phyloP scores from a whole-genome alignment of 2,329 filamentous ascomycete genomes.

The Exserohilum rostratum region DNA sequence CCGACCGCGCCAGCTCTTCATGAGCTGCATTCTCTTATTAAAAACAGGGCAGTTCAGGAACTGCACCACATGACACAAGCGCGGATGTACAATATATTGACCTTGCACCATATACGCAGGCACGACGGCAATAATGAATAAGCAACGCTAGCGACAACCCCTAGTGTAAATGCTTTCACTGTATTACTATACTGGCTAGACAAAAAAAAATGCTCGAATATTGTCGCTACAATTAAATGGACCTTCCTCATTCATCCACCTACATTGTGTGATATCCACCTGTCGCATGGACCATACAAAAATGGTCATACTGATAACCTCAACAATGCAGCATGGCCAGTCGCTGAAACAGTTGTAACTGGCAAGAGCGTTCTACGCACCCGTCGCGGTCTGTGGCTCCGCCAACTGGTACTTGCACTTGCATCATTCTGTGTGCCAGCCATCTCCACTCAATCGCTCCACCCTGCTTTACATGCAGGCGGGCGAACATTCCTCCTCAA shows the following conservation, averaged over 20 bases:
- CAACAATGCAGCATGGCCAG: constrained; percentile 4
- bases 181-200: constrained; percentile 18
- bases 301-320: constrained; percentile 2
- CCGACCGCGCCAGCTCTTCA: constrained; percentile 1
- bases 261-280: constrained; percentile 13
- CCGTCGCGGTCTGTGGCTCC: background rate
- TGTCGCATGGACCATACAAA: constrained; percentile 6
- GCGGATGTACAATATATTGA: constrained; percentile 29
- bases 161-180: constrained; percentile 22
- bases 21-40: background rate
- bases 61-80: constrained; percentile 9
- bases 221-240: constrained; percentile 12
- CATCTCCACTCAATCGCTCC: constrained; percentile 10
- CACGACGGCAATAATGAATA: constrained; percentile 26
- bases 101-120: constrained; percentile 24
- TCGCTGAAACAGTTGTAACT: background rate
- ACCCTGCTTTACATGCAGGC: constrained; percentile 6
- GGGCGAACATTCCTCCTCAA: constrained; percentile 8
- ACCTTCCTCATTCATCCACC: constrained; percentile 26
- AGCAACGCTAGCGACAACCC: constrained; percentile 18
- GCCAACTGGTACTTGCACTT: background rate
- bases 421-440: constrained; percentile 1
- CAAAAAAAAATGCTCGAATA: constrained; percentile 16
- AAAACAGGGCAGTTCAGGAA: background rate
- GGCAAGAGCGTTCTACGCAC: background rate